These are phyloP conservation scores for Sporothrix protearum DNA, from an alignment of 2,329 filamentous ascomycete species.

Conservation along the genomic window DNA sequence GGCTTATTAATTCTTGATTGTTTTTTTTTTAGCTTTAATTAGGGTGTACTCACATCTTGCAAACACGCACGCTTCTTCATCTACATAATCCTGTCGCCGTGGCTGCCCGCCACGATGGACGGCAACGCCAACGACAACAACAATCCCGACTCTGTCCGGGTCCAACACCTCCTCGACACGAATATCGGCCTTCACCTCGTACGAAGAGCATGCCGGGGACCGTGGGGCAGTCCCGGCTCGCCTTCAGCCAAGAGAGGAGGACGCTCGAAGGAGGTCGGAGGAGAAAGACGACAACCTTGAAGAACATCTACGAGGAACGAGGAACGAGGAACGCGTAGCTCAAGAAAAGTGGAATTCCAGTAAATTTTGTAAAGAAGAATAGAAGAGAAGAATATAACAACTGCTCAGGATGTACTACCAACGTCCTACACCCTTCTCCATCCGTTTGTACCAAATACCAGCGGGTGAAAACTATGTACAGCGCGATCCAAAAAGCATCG, in stretches of 20 bases:
- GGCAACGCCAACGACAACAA: not conserved
- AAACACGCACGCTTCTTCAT: not conserved
- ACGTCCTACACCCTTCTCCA: not conserved
- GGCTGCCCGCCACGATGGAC: not conserved
- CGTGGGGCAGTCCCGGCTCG: not conserved
- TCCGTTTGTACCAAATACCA: conserved; percentile 6
- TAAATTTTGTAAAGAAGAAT: not conserved
- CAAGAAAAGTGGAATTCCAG: not conserved
- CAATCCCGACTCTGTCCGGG: not conserved
- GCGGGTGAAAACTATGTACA: conserved; percentile 11
- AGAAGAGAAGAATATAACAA: not conserved
- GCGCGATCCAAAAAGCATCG: not conserved
- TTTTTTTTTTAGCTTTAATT: too few species aligned
- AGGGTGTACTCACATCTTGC: not conserved
- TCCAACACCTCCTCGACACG: not conserved
- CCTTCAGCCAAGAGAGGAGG: not conserved
- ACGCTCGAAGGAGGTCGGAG: not conserved
- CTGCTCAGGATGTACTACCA: not conserved
- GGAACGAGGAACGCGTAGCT: not conserved
- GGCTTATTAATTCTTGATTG: too few species aligned
- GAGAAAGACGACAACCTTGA: not conserved
- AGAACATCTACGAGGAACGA: not conserved
- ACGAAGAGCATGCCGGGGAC: not conserved
- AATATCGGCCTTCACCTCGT: not conserved
- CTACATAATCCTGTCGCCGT: not conserved